A percentile compares a stretch with the other conserved stretches of the same genome.
These are phyloP conservation scores for Boechera divaricarpa DNA, from an alignment of 345 rosid species.

Conservation along the genomic window DNA sequence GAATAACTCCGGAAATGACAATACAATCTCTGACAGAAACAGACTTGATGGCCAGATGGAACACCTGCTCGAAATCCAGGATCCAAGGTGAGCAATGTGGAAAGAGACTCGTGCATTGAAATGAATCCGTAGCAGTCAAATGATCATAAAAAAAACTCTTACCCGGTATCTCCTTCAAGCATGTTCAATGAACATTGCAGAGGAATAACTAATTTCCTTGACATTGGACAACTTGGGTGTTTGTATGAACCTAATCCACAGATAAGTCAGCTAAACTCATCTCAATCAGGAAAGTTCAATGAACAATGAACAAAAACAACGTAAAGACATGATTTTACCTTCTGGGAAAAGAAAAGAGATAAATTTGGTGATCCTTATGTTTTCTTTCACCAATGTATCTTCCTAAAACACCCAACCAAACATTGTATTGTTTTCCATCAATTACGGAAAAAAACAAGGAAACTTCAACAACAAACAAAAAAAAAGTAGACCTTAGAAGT, in stretches of 20 bases:
- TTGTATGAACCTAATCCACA: conserved; percentile 52
- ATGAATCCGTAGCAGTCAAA: conserved; percentile 8
- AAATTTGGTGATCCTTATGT: conserved; percentile 61
- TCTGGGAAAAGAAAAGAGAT: conserved; percentile 77
- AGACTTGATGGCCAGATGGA: conserved; percentile 88
- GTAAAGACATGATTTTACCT: conserved; percentile 48
- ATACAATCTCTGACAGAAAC: conserved; percentile 71
- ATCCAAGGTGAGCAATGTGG: conserved; percentile 10
- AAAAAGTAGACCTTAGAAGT: conserved; percentile 57
- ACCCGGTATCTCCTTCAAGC: conserved; percentile 97
- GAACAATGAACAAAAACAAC: conserved; percentile 13
- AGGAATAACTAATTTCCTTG: conserved; percentile 60
- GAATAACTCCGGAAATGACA: conserved; percentile 73
- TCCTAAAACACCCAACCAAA: conserved; percentile 49
- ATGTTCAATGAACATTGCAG: conserved; percentile 80
- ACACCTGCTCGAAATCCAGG: conserved; percentile 57
- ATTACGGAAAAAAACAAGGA: neutral
- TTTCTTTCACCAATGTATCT: conserved; percentile 47
- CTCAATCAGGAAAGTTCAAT: neutral
- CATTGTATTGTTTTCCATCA: conserved; percentile 15
- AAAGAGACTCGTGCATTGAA: neutral
- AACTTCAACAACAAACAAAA: neutral
- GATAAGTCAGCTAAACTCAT: conserved; percentile 21
- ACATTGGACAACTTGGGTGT: conserved; percentile 50
- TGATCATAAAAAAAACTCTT: conserved; percentile 29